These are phyloP conservation scores for Hyparrhenia diplandra DNA, from an alignment of 176 grass and related monocot species.

Conservation along the genomic window DNA sequence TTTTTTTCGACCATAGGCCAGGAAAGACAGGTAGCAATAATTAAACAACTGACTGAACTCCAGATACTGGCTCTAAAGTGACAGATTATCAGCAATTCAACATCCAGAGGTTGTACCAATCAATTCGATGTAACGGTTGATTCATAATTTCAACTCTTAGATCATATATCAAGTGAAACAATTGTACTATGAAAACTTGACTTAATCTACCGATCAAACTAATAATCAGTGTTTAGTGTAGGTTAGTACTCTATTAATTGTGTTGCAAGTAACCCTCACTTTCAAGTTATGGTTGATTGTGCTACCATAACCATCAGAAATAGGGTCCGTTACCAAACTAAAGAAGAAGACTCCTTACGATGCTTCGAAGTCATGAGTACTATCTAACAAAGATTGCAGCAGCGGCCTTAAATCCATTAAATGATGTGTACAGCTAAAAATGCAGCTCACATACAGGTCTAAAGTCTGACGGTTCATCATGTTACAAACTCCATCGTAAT, in stretches of 20 bases:
- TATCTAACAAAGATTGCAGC: constrained; percentile 15
- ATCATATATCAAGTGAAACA: constrained; percentile 8
- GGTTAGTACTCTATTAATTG: not conserved
- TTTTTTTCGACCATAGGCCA: not conserved
- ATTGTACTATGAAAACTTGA: constrained; percentile 5
- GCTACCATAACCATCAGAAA: constrained; percentile 8
- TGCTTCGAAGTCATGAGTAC: not conserved
- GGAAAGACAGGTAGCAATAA: constrained; percentile 1
- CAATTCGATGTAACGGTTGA: constrained; percentile 8
- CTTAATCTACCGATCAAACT: not conserved
- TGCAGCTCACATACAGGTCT: not conserved
- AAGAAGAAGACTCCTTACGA: not conserved
- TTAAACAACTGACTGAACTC: constrained; percentile 12
- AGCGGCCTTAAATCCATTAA: not conserved
- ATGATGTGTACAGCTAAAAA: constrained; percentile 20
- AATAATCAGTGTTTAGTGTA: not conserved
- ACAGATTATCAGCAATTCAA: constrained; percentile 13
- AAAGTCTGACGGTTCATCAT: constrained; percentile 17
- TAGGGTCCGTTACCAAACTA: constrained; percentile 10
- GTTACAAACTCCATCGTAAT: constrained; percentile 4
- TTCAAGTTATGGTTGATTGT: not conserved
- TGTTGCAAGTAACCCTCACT: constrained; percentile 18
- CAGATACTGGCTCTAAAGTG: constrained; percentile 19
- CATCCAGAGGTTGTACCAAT: constrained; percentile 21
- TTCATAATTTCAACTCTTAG: not conserved